Percentiles rank a stretch among this genome's conserved stretches.
Evolutionary conservation across 768 basidiomycete species (phyloP).

Genomic region (Boletus edulis): DNA sequence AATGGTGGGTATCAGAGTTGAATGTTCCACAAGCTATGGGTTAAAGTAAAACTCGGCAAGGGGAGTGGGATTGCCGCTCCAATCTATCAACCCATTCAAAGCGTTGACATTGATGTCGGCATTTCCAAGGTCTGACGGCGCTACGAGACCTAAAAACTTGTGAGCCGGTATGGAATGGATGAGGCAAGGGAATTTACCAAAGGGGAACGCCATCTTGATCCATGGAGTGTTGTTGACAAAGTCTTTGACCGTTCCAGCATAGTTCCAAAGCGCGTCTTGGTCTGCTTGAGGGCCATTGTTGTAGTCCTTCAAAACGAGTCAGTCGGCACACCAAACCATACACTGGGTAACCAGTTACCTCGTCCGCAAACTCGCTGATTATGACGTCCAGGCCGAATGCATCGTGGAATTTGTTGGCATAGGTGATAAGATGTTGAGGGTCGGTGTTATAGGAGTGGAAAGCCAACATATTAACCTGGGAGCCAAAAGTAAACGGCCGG

Average conservation of each 20-base stretch:
- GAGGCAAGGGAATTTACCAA: conserved; percentile 47
- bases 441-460: conserved; percentile 69
- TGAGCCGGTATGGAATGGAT: conserved; percentile 5
- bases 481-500: not conserved
- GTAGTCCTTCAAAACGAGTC: conserved; percentile 47
- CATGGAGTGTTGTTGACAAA: conserved; percentile 43
- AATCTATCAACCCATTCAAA: conserved; percentile 43
- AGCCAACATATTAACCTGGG: conserved; percentile 54
- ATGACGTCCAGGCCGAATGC: conserved; percentile 42
- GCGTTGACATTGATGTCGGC: conserved; percentile 48
- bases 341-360: conserved; percentile 36
- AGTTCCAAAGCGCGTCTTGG: conserved; percentile 39
- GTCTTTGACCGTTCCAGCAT: conserved; percentile 39
- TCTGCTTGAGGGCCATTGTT: conserved; percentile 38
- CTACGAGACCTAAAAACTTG: conserved; percentile 37
- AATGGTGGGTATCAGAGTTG: conserved; percentile 18
- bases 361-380: conserved; percentile 72
- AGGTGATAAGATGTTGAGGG: conserved; percentile 46
- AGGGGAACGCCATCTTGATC: conserved; percentile 46
- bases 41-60: conserved; percentile 47
- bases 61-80: conserved; percentile 42
- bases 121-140: no score
- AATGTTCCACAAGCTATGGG: conserved; percentile 3
- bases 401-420: conserved; percentile 44
- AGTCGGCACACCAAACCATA: not conserved